Base-by-base conservation (phyloP, 192 early-diverging fungal genomes). In the Umbelopsis ramanniana region DNA sequence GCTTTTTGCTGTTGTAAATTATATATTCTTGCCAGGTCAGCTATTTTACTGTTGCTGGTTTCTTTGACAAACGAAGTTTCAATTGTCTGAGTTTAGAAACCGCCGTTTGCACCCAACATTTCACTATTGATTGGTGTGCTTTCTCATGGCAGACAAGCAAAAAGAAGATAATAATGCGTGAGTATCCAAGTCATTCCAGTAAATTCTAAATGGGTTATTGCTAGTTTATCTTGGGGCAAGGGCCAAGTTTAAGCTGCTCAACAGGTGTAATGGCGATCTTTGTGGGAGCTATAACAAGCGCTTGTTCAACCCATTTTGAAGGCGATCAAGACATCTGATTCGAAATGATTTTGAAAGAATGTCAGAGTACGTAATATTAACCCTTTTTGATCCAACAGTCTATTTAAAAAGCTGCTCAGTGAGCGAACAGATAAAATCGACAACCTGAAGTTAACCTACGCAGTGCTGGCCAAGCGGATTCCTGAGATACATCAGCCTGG, bases 141-240 rank as follows among this genome's bases (percentile, higher is more conserved):
- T 63, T 63, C 33, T 35, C 15, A 63, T 63, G 57, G 29, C 69
- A 50, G 69, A 70, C 48, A 70, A 70, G 37, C 69, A 70, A 48
- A 70, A 70, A 26, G 47, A 70, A 40, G 67, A 46, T 21, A 68
- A 35, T 37, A 46, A 70, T 54, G 69, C 69, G 69, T 70, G 53
- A 70, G 69, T 43, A 52, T 52, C 19, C 21, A 23, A 4, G 6
- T 22, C 33, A 26, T 37, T 38, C 6, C 10, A 35, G 17, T 29
- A 19, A 38, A n/a, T 17, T 12, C 15, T n/a, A 37, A 19, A 8
- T 12, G 29, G 17, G 33, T 19, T 17, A 47, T 15, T n/a, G 26
- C 26, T 19, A 68, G 26, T 21, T 40, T 22, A 23, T 35, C 4
- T 4, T 22, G 22, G 6, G n/a, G 40, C 6, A 43, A 43, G 40